These are phyloP conservation scores for Trichoderma harzianum DNA, from an alignment of 2,329 filamentous ascomycete genomes.

Conservation along the genomic window DNA sequence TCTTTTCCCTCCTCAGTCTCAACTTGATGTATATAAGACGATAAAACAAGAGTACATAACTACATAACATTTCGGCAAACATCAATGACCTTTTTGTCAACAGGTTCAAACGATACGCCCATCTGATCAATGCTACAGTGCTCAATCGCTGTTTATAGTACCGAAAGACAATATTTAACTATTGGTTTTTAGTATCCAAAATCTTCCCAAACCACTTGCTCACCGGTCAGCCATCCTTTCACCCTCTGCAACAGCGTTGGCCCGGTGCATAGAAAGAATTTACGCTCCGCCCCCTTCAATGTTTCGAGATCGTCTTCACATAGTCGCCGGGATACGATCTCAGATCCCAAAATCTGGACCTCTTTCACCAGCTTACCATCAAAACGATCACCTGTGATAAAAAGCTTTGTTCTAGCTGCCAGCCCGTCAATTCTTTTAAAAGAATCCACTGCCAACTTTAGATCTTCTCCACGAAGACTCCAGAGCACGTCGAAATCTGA, in stretches of 20 bases:
- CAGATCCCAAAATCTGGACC: slow-evolving; percentile 34
- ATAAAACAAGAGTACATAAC: not conserved
- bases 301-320: slow-evolving; percentile 40
- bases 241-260: slow-evolving; percentile 43
- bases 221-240: slow-evolving; percentile 51
- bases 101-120: not conserved
- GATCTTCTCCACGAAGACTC: slow-evolving; percentile 61
- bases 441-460: slow-evolving; percentile 58
- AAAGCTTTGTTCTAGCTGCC: slow-evolving; percentile 53
- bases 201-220: slow-evolving; percentile 55
- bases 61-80: too few species aligned
- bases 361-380: slow-evolving; percentile 31
- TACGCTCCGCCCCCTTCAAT: slow-evolving; percentile 38
- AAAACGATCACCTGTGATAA: slow-evolving; percentile 50
- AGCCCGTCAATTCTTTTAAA: slow-evolving; percentile 53
- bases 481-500: slow-evolving; percentile 59
- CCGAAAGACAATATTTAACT: too few species aligned
- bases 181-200: slow-evolving; percentile 50
- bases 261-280: slow-evolving; percentile 51
- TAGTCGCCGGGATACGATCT: slow-evolving; percentile 39
- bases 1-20: not conserved
- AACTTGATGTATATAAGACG: not conserved
- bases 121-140: not conserved
- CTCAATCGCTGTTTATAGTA: not conserved
- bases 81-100: not conserved